Evolutionary conservation across 2,329 filamentous ascomycete genomes (phyloP), one percentile per base, ranked within the genome.

Genomic region (Hymenotorrendiella dingleyae): DNA sequence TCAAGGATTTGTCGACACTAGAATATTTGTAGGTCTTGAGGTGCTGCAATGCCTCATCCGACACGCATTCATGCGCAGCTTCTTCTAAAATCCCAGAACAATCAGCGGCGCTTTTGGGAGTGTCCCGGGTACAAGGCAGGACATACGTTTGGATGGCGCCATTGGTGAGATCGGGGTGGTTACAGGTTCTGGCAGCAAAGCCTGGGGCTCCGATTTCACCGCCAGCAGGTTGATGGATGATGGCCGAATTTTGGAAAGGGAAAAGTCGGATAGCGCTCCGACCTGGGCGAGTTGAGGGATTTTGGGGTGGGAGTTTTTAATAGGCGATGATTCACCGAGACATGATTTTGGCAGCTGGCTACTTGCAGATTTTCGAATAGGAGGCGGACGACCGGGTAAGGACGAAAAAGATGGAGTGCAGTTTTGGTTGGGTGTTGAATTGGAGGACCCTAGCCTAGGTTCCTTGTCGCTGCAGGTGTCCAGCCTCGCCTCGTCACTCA

Each of bases 1-100:
- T 80, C 49, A 86, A 84, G 38, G 90, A 96, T 68, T 95, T 91
- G 73, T 98, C 93, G 66, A 98, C 89, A 59, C 85, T 87, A 56
- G 89, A 94, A 68, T 98, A 98, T 64, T 96, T 94, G 80, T 98
- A 98, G 47, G 84, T 82, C 67, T 89, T 93, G 57, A 98, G 82
- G 64, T 96, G 90, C 47, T 85, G 74, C 55, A 98, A 78, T 42
- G 88, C 88, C 59, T 97, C 89, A 58, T 95, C 88, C 21, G 90
- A 94, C 55, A 97, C 71, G 53, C 84, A 84, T 65, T 84, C 81
- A 55, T 81, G 78, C 44, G 70, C 75, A 40, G 80, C 80, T 65
- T 68, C 62, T 57, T 66, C 71, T 74, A 50, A 10, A 45, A 27
- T 17, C 20, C 33, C 20, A 52, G 14, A 20, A 9, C n/a, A n/a